Evolutionary conservation across 2,329 filamentous ascomycete species (phyloP), one percentile per base, ranked within the genome.

Genomic region (Ilyonectria sp.): DNA sequence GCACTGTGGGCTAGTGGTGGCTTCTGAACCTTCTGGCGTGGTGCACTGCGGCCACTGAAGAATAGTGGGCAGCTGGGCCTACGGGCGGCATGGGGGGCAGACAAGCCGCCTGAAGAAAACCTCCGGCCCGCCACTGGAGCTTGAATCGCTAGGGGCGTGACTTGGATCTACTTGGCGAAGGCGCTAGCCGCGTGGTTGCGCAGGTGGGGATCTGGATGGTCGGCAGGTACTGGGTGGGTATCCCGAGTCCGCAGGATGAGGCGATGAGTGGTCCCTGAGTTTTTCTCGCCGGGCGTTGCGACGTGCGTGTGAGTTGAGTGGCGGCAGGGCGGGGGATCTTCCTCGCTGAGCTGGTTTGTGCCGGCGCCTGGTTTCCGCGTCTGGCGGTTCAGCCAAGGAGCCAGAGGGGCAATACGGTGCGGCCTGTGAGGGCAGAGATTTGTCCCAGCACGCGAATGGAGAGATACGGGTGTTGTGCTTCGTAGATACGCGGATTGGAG

Each of bases 121-220:
- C 19, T 52, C 46, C 63, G 71, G 58, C 52, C 59, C 54, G 54
- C 60, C 63, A 58, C 61, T 63, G 66, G 69, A 64, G 43, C 47
- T 59, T 54, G 56, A 60, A 60, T 64, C 46, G 54, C 53, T 60
- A 67, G 70, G 65, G 61, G 64, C 50, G 61, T 55, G 61, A 74
- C 65, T 65, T 72, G 71, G 70, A 69, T 70, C 71, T 72, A 70
- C 72, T 63, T 72, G 55, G 44, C 37, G 50, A 63, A 52, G 65
- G 72, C 74, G 71, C 72, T 75, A 76, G 68, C 54, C 44, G 68
- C 69, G 72, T 64, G 65, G 70, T 63, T 63, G 65, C 54, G 49
- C 15, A 47, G 63, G 71, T 71, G 70, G 72, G 56, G 65, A 66
- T 56, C 29, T 53, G n/a, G 60, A 49, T 50, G 54, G 23, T 46